Evolutionary conservation across 345 rosid species (phyloP).

Genomic region (Pistacia vera): DNA sequence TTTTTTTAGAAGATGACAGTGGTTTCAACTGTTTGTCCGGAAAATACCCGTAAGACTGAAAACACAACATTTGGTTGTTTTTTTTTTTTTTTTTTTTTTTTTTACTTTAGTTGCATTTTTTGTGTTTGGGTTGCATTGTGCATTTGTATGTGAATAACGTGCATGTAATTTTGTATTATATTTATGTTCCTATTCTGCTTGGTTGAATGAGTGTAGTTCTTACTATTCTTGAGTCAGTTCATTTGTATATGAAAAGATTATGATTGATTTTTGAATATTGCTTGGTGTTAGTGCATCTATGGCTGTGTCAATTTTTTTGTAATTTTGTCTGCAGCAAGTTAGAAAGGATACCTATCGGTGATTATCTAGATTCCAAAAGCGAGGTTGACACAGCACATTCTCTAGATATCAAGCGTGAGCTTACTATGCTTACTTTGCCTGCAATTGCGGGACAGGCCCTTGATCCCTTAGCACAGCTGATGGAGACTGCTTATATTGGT

Average conservation of each 20-base stretch:
- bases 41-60: conserved; percentile 47
- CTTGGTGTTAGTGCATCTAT: conserved; percentile 5
- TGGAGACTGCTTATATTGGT: conserved; percentile 98
- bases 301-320: conserved; percentile 12
- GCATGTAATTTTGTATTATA: not conserved
- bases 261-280: not conserved
- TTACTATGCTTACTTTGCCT: conserved; percentile 81
- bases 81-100: not conserved
- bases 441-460: conserved; percentile 93
- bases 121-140: not conserved
- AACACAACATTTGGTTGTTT: conserved; percentile 23
- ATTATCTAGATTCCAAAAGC: conserved; percentile 47
- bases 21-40: conserved; percentile 22
- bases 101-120: not conserved
- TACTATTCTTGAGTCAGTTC: not conserved
- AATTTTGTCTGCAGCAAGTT: conserved; percentile 45
- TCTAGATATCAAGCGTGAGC: conserved; percentile 61
- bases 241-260: not conserved
- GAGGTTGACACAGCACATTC: conserved; percentile 51
- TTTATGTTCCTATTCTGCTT: not conserved
- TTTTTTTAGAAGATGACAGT: conserved; percentile 31
- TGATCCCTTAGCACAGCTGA: conserved; percentile 78
- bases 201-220: not conserved
- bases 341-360: conserved; percentile 14
- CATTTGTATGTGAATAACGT: not conserved